Conservation (phyloP, 2,329 filamentous ascomycete genomes). For the Triangularia setosa region DNA sequence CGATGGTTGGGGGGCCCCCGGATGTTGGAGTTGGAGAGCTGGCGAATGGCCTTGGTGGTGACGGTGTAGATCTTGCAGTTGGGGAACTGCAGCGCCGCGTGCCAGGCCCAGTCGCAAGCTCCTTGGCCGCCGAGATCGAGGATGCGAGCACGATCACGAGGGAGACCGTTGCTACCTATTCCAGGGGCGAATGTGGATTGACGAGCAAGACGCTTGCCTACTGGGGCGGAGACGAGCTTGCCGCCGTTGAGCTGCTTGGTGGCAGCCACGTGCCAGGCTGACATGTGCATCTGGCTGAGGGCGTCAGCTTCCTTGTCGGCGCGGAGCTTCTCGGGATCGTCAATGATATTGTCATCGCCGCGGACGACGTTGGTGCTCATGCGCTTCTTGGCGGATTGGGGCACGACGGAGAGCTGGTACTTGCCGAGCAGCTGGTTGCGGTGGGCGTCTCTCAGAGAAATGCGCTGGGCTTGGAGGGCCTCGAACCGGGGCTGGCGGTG, state of each 20-base stretch:
- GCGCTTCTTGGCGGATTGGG: slow-evolving; percentile 66
- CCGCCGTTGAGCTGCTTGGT: slow-evolving; percentile 60
- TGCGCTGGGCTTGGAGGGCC: slow-evolving; percentile 76
- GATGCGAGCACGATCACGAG: slow-evolving; percentile 59
- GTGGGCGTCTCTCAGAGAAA: slow-evolving; percentile 69
- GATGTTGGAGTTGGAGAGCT: slow-evolving; percentile 69
- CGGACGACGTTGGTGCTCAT: slow-evolving; percentile 70
- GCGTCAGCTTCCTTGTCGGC: slow-evolving; percentile 79
- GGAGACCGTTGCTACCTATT: slow-evolving; percentile 40
- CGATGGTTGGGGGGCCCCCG: slow-evolving; percentile 85
- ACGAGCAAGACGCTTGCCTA: slow-evolving; percentile 58
- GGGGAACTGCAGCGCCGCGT: slow-evolving; percentile 80
- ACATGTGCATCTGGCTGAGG: slow-evolving; percentile 62
- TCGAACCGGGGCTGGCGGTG: slow-evolving; percentile 84
- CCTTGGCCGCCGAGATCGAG: slow-evolving; percentile 84
- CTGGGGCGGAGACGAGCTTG: slow-evolving; percentile 59
- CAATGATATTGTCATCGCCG: slow-evolving; percentile 60
- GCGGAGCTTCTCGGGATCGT: slow-evolving; percentile 60
- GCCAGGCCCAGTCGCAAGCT: slow-evolving; percentile 93
- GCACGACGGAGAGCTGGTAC: slow-evolving; percentile 70
- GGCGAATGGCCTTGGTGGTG: slow-evolving; percentile 66
- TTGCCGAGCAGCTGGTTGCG: slow-evolving; percentile 80
- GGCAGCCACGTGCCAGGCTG: slow-evolving; percentile 59
- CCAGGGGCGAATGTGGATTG: slow-evolving; percentile 47
- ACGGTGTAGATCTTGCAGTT: slow-evolving; percentile 86